Percentiles rank a stretch among this genome's conserved stretches.
Conservation (phyloP, 192 early-diverging fungal species). For the Coemansia sp. region DNA sequence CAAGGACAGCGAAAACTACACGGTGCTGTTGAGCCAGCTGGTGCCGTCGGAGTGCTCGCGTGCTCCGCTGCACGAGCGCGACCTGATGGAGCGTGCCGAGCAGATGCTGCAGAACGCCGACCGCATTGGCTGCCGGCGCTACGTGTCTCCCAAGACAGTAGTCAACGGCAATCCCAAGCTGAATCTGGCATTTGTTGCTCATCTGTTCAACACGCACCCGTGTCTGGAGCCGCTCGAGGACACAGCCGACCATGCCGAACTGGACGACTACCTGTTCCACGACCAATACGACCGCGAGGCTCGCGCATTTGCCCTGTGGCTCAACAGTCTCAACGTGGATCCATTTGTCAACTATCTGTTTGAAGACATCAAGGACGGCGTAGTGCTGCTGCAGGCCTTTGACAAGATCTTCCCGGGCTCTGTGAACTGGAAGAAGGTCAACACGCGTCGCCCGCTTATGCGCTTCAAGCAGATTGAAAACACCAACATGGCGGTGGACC, state of each 20-base stretch:
- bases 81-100: constrained; percentile 84
- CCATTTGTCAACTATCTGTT: constrained; percentile 98
- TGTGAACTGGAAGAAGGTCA: constrained; percentile 93
- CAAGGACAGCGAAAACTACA: constrained; percentile 94
- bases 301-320: constrained; percentile 92
- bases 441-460: constrained; percentile 66
- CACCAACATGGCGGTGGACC: constrained; percentile 85
- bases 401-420: constrained; percentile 89
- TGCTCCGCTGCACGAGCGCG: constrained; percentile 73
- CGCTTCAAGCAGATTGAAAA: constrained; percentile 99
- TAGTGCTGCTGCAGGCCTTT: constrained; percentile 89
- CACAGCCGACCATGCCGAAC: constrained; percentile 76
- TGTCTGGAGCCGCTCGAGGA: constrained; percentile 89
- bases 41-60: constrained; percentile 77
- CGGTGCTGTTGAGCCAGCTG: constrained; percentile 89
- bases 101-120: constrained; percentile 86
- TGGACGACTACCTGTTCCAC: constrained; percentile 67
- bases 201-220: constrained; percentile 97
- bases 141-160: constrained; percentile 89
- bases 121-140: constrained; percentile 89
- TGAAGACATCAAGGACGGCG: constrained; percentile 90
- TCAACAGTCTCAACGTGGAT: constrained; percentile 95
- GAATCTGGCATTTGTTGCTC: constrained; percentile 98
- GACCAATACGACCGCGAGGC: constrained; percentile 58
- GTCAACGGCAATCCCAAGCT: constrained; percentile 95